These are phyloP conservation scores for Pseudognaphalium luteoalbum DNA, from an alignment of 129 eudicot genomes.

Conservation along the genomic window DNA sequence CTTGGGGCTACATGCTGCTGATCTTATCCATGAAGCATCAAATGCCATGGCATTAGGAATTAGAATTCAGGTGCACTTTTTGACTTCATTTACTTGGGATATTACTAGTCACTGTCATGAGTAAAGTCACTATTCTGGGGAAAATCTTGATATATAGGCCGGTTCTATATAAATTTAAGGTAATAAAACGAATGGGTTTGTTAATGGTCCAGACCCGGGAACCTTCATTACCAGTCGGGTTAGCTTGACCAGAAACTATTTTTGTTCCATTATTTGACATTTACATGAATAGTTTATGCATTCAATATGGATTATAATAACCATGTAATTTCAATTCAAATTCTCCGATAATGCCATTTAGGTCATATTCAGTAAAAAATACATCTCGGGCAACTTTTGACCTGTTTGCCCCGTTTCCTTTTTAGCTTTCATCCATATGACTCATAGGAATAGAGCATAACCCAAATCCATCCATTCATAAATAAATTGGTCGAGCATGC, in stretches of 20 bases:
- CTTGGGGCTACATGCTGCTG: slow-evolving; percentile 96
- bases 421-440: background rate
- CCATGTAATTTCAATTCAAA: background rate
- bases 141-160: no score
- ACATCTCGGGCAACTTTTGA: background rate
- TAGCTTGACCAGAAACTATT: background rate
- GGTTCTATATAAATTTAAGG: background rate
- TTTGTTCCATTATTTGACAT: background rate
- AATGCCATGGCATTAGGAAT: slow-evolving; percentile 94
- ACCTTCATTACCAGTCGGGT: background rate
- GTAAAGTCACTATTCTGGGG: background rate
- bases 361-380: background rate
- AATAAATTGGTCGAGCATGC: background rate
- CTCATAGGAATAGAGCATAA: background rate
- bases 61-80: slow-evolving; percentile 57
- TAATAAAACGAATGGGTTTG: background rate
- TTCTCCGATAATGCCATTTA: background rate
- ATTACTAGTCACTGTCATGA: background rate
- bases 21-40: slow-evolving; percentile 97
- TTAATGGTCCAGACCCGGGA: background rate
- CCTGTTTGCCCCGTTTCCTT: background rate
- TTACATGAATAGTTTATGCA: background rate
- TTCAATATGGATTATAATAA: background rate
- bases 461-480: background rate
- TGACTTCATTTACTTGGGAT: background rate